Evolutionary conservation across 2,329 filamentous ascomycete species (phyloP).

Genomic region (Huntiella decipiens): DNA sequence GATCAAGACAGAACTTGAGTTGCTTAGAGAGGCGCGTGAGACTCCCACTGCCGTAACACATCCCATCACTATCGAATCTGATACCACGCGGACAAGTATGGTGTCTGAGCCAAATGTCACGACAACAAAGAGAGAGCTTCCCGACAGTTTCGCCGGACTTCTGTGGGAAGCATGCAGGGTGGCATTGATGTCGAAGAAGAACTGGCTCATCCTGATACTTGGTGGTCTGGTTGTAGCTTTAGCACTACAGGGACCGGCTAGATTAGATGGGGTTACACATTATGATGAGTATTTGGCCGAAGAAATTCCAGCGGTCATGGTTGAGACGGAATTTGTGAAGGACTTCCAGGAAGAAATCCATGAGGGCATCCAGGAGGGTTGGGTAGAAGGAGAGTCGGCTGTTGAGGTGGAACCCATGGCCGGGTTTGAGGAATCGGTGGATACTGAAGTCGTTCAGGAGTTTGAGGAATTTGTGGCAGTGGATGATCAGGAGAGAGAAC

Average conservation of each 20-base stretch:
- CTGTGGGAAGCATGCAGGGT: constrained; percentile 34
- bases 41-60: neutral
- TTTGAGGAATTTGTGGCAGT: neutral
- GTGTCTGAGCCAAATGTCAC: no score
- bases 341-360: neutral
- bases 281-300: neutral
- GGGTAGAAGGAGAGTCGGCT: neutral
- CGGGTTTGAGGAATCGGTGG: neutral
- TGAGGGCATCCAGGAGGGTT: no score
- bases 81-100: neutral
- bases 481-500: no score
- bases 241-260: constrained; percentile 20
- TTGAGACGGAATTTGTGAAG: neutral
- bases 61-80: neutral
- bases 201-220: constrained; percentile 36
- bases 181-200: constrained; percentile 37
- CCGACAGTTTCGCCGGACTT: constrained; percentile 32
- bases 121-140: neutral
- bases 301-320: neutral
- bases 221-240: constrained; percentile 34
- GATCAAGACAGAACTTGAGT: constrained; percentile 4
- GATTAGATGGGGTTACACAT: constrained; percentile 13
- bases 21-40: neutral
- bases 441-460: neutral
- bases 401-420: neutral